These are phyloP conservation scores for Tilletiaria anomala DNA, from an alignment of 1,284 basidiomycete genomes.

Conservation along the genomic window DNA sequence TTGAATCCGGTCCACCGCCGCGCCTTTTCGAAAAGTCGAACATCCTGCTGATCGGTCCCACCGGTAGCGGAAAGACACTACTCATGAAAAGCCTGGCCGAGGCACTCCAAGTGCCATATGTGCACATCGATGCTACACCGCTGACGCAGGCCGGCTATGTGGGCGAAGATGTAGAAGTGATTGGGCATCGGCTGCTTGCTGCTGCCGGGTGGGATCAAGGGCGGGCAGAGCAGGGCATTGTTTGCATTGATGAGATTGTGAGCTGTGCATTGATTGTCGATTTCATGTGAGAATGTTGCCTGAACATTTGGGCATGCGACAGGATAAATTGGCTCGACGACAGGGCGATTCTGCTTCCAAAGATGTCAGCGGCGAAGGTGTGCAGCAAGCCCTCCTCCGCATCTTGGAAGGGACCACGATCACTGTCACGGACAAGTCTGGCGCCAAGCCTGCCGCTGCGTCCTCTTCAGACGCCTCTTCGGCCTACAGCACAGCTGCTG, in stretches of 20 bases:
- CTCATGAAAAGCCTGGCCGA: conserved; percentile 16
- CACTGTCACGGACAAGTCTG: conserved; percentile 56
- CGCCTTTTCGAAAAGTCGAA: conserved; percentile 4
- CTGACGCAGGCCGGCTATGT: conserved; percentile 26
- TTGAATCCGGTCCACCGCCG: no score
- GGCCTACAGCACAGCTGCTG: background rate
- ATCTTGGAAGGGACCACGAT: conserved; percentile 84
- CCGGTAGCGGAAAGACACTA: conserved; percentile 16
- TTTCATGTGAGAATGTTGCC: no score
- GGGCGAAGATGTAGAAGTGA: conserved; percentile 23
- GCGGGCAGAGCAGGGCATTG: conserved; percentile 46
- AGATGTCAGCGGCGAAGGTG: conserved; percentile 89
- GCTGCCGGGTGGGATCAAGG: conserved; percentile 13
- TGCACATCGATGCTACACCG: conserved; percentile 22
- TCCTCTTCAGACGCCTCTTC: no score
- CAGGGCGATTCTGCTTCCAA: conserved; percentile 48
- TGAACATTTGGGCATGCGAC: no score
- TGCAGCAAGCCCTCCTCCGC: conserved; percentile 76
- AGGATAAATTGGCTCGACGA: conserved; percentile 63
- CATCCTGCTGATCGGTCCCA: conserved; percentile 6
- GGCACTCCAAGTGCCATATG: conserved; percentile 21
- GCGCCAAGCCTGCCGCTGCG: conserved; percentile 5
- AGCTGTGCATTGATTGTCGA: no score
- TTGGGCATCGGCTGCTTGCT: conserved; percentile 14
- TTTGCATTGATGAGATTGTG: conserved; percentile 94